A percentile compares a stretch with the other conserved stretches of the same genome.
phyloP scores from a whole-genome alignment of 2,329 filamentous ascomycete genomes.

The Penicillium griseofulvum region DNA sequence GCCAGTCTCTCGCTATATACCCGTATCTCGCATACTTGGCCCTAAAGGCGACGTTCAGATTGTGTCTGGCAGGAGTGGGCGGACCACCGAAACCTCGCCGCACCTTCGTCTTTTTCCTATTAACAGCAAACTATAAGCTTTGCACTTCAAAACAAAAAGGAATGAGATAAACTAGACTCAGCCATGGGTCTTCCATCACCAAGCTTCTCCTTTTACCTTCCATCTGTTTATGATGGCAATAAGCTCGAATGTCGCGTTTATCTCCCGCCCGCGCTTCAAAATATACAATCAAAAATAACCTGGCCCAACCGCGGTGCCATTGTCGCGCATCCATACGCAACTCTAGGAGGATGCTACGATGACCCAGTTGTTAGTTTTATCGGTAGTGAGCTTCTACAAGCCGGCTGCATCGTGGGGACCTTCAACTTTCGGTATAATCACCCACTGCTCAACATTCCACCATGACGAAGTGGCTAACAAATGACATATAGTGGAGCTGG shows the following conservation, averaged over 20 bases:
- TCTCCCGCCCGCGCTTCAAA: conserved; percentile 53
- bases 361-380: conserved; percentile 73
- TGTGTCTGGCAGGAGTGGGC: background rate
- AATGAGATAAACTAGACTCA: conserved; percentile 31
- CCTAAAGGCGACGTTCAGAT: background rate
- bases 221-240: conserved; percentile 76
- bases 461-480: conserved; percentile 12
- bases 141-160: background rate
- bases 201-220: conserved; percentile 67
- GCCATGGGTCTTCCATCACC: conserved; percentile 35
- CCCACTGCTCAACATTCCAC: background rate
- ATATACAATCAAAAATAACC: conserved; percentile 17
- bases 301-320: conserved; percentile 57
- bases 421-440: conserved; percentile 80
- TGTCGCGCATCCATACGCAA: conserved; percentile 87
- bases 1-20: background rate
- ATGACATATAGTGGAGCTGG: conserved; percentile 65
- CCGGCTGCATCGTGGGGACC: conserved; percentile 74
- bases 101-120: background rate
- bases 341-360: conserved; percentile 80
- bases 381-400: conserved; percentile 62
- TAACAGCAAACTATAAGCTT: background rate
- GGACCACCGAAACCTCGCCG: background rate
- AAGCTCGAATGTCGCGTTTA: conserved; percentile 80
- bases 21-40: background rate